phyloP scores from a whole-genome alignment of 257 asterid species.

The Rubia yunnanensis region DNA sequence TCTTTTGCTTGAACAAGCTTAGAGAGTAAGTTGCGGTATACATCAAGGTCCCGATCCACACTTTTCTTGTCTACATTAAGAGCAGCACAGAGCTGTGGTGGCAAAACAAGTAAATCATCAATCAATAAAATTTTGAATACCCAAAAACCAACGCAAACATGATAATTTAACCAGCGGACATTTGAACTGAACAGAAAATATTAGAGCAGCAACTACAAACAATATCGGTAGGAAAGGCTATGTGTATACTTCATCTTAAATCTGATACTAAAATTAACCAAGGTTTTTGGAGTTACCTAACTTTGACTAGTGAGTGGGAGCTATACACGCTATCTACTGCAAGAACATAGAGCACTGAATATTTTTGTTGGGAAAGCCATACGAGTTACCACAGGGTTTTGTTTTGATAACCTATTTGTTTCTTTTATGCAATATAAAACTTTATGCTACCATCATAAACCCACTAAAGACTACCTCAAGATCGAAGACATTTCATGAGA shows the following conservation, averaged over 20 bases:
- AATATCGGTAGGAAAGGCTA: not conserved
- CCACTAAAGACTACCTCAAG: not conserved
- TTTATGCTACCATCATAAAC: not conserved
- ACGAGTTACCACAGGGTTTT: not conserved
- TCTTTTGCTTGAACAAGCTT: slow-evolving; percentile 99
- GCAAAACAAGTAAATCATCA: slow-evolving; percentile 17
- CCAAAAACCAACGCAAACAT: not conserved
- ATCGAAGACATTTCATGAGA: not conserved
- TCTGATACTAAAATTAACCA: not conserved
- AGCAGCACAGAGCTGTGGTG: slow-evolving; percentile 77
- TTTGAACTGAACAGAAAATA: not conserved
- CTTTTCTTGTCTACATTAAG: slow-evolving; percentile 79
- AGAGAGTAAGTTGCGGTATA: slow-evolving; percentile 87
- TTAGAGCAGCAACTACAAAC: not conserved
- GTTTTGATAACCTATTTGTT: not conserved
- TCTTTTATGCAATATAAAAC: not conserved
- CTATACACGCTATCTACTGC: not conserved
- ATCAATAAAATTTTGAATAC: not conserved
- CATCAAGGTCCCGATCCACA: slow-evolving; percentile 93
- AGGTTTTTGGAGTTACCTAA: not conserved
- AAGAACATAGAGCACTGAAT: not conserved
- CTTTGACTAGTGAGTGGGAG: not conserved
- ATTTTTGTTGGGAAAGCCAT: not conserved
- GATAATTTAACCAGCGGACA: not conserved
- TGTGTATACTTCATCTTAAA: not conserved